Conservation (phyloP, 805 yeast genomes). For the Pichia occidentalis region DNA sequence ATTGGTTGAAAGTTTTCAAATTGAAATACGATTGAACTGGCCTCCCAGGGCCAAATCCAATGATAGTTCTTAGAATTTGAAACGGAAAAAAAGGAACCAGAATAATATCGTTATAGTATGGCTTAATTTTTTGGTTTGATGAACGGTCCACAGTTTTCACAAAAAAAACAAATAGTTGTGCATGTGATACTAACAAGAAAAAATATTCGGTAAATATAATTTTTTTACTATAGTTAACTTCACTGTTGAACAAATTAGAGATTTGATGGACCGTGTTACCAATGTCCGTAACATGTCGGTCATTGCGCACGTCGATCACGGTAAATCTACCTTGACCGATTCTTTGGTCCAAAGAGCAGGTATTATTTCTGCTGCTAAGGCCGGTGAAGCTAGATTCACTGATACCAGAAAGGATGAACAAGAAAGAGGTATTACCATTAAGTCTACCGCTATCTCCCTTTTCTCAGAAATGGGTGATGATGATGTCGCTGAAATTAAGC, state of each 20-base stretch:
- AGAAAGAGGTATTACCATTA: slow-evolving; percentile 99
- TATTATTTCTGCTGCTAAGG: slow-evolving; percentile 98
- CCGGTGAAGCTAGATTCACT: slow-evolving; percentile 99
- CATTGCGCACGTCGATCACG: slow-evolving; percentile 99
- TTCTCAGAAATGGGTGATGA: slow-evolving; percentile 83
- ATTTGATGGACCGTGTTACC: slow-evolving; percentile 98
- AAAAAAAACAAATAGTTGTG: background rate
- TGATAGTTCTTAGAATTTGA: too few species aligned
- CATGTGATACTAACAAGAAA: slow-evolving; percentile 14
- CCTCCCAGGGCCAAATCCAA: too few species aligned
- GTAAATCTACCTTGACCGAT: slow-evolving; percentile 98
- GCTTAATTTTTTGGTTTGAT: background rate
- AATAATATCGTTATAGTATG: too few species aligned
- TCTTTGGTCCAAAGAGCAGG: slow-evolving; percentile 99
- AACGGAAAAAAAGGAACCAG: too few species aligned
- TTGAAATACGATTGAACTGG: too few species aligned
- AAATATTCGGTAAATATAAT: background rate
- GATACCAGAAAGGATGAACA: slow-evolving; percentile 99
- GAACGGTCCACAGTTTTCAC: background rate
- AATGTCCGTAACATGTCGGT: slow-evolving; percentile 99
- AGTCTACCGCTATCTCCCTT: slow-evolving; percentile 97
- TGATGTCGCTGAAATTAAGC: slow-evolving; percentile 83
- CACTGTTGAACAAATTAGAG: slow-evolving; percentile 91
- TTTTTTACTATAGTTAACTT: slow-evolving; percentile 36
- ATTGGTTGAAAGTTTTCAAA: too few species aligned